A percentile compares a stretch with the other conserved stretches of the same genome.
phyloP scores from a whole-genome alignment of 2,329 filamentous ascomycete species.

The Penicillium sclerotiorum region DNA sequence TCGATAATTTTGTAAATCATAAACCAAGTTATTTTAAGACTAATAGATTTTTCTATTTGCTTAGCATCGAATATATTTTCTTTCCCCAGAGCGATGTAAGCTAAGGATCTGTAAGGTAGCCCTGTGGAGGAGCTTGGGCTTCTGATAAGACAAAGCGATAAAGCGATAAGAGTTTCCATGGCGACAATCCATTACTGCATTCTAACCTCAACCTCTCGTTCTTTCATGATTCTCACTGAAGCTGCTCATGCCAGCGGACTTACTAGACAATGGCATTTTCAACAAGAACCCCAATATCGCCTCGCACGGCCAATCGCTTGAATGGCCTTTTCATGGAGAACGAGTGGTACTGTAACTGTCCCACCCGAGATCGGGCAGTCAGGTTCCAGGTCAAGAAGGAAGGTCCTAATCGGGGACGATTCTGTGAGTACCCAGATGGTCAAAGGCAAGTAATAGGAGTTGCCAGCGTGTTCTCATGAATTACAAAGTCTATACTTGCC shows the following conservation, averaged over 20 bases:
- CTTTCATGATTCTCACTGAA: background rate
- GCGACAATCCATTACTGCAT: slow-evolving; percentile 14
- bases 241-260: background rate
- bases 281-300: slow-evolving; percentile 19
- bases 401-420: slow-evolving; percentile 58
- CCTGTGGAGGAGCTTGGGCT: background rate
- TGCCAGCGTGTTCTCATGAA: too few relatives aligned
- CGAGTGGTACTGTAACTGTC: slow-evolving; percentile 60
- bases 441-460: too few relatives aligned
- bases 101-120: too few relatives aligned
- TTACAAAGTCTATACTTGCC: slow-evolving; percentile 58
- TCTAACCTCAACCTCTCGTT: background rate
- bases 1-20: too few relatives aligned
- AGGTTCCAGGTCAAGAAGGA: slow-evolving; percentile 62
- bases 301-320: slow-evolving; percentile 25
- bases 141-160: slow-evolving; percentile 3
- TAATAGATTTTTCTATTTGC: too few relatives aligned
- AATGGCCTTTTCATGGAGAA: slow-evolving; percentile 47
- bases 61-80: too few relatives aligned
- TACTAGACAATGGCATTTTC: slow-evolving; percentile 13
- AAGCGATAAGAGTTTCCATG: slow-evolving; percentile 29
- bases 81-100: too few relatives aligned
- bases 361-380: slow-evolving; percentile 55
- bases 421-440: slow-evolving; percentile 43
- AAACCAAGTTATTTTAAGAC: too few relatives aligned